Percentiles rank a stretch among this genome's conserved stretches.
Conservation (phyloP, 768 basidiomycete genomes). For the Exsudoporus frostii region DNA sequence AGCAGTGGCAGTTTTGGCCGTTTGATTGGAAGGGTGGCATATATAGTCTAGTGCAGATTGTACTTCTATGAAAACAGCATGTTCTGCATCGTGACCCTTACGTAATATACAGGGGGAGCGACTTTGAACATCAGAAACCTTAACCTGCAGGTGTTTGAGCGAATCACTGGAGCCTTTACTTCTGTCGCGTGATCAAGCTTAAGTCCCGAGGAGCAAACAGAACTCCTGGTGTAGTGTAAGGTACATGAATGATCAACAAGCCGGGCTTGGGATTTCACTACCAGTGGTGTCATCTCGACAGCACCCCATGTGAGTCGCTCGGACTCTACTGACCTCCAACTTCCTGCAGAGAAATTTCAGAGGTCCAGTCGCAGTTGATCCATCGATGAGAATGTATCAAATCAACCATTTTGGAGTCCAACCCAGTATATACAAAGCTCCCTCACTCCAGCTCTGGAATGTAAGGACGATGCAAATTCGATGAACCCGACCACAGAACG, state of each 20-base stretch:
- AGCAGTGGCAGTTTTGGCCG: slow-evolving; percentile 14
- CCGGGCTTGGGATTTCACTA: neutral
- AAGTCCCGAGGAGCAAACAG: neutral
- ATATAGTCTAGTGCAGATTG: neutral
- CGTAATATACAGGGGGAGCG: neutral
- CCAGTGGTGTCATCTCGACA: neutral
- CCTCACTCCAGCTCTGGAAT: neutral
- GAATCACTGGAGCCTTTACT: neutral
- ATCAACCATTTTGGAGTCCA: neutral
- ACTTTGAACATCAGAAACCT: neutral
- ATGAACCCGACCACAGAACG: neutral
- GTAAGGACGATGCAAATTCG: neutral
- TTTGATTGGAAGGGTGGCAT: slow-evolving; percentile 5
- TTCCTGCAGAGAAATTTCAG: neutral
- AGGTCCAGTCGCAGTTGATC: neutral
- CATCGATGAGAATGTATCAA: neutral
- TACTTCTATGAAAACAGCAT: neutral
- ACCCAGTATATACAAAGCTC: slow-evolving; percentile 2
- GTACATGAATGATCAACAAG: neutral
- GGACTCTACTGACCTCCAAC: neutral
- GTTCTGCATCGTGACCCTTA: too few relatives aligned
- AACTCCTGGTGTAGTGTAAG: neutral
- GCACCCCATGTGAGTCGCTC: neutral
- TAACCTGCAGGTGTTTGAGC: neutral
- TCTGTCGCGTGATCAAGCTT: neutral